Conservation (phyloP, 2,329 filamentous ascomycete genomes). For the Claviceps digitariae region DNA sequence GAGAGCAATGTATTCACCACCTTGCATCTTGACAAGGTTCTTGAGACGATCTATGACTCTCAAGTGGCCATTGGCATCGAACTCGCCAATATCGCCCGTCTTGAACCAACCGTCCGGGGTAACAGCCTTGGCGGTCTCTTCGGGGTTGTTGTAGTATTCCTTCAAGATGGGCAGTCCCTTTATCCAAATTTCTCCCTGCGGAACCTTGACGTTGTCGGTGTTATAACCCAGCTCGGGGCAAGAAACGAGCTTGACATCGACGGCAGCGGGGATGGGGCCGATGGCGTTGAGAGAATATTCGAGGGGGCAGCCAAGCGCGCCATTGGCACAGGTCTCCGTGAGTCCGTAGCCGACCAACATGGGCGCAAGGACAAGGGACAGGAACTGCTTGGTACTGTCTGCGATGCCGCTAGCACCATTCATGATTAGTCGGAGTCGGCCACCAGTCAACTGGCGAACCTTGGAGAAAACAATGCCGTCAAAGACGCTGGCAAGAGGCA, state of each 20-base stretch:
- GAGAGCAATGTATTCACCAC: constrained; percentile 92
- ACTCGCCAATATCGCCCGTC: constrained; percentile 91
- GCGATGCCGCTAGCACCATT: constrained; percentile 89
- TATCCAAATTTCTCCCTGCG: constrained; percentile 88
- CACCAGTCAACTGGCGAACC: constrained; percentile 80
- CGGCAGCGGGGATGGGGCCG: constrained; percentile 60
- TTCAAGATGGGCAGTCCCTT: constrained; percentile 61
- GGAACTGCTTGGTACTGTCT: constrained; percentile 75
- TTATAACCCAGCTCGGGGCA: constrained; percentile 80
- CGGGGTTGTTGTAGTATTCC: constrained; percentile 73
- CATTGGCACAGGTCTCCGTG: constrained; percentile 83
- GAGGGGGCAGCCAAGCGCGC: constrained; percentile 68
- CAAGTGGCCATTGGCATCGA: constrained; percentile 65
- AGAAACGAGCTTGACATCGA: constrained; percentile 88
- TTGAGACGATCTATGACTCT: constrained; percentile 92
- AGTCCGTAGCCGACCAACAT: constrained; percentile 93
- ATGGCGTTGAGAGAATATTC: constrained; percentile 69
- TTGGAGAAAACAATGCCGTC: constrained; percentile 85
- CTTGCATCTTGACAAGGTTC: constrained; percentile 91
- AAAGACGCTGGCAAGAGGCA: constrained; percentile 56
- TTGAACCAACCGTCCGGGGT: constrained; percentile 91
- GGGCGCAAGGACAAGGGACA: constrained; percentile 82
- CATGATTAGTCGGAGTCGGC: constrained; percentile 76
- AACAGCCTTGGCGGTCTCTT: constrained; percentile 68
- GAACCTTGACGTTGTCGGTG: constrained; percentile 51